Percentiles rank a stretch among this genome's conserved stretches.
Evolutionary conservation across 768 basidiomycete species (phyloP).

Genomic region (Porpolomopsis calyptriformis): DNA sequence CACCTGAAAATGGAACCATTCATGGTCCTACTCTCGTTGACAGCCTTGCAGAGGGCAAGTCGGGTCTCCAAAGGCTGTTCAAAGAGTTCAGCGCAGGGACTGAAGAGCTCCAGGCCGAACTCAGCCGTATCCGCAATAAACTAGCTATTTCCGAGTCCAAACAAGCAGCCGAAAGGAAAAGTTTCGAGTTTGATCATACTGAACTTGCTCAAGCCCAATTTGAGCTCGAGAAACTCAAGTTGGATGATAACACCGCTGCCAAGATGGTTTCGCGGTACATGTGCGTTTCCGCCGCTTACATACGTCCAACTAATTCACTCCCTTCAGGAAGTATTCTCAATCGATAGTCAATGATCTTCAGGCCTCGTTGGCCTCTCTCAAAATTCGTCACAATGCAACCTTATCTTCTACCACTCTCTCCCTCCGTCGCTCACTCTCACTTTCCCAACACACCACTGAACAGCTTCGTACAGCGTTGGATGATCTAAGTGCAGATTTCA

Average conservation of each 20-base stretch:
- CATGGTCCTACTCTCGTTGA: conserved; percentile 23
- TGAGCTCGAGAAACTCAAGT: conserved; percentile 43
- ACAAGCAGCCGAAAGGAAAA: conserved; percentile 36
- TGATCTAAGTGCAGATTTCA: conserved; percentile 58
- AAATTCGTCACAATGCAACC: conserved; percentile 53
- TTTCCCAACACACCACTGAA: conserved; percentile 33
- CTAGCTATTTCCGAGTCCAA: conserved; percentile 32
- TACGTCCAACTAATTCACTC: conserved; percentile 1
- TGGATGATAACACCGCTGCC: conserved; percentile 66
- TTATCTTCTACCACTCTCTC: conserved; percentile 39
- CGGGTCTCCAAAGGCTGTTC: conserved; percentile 37
- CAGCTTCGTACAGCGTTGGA: conserved; percentile 54
- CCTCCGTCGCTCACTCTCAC: conserved; percentile 32
- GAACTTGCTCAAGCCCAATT: conserved; percentile 36
- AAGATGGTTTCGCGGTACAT: conserved; percentile 83
- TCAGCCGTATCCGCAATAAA: conserved; percentile 32
- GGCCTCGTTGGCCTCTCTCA: conserved; percentile 44
- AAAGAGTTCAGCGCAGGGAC: conserved; percentile 40
- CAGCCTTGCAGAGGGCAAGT: conserved; percentile 38
- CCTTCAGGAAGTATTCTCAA: conserved; percentile 72
- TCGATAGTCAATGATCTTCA: conserved; percentile 58
- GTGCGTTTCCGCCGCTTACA: conserved; percentile 29
- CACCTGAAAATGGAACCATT: too few species aligned
- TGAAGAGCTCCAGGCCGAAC: conserved; percentile 34
- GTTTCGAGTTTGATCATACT: conserved; percentile 30